A percentile compares a stretch with the other conserved stretches of the same genome.
Conservation (phyloP, 75 land plant species). For the Cunninghamia lanceolata region DNA sequence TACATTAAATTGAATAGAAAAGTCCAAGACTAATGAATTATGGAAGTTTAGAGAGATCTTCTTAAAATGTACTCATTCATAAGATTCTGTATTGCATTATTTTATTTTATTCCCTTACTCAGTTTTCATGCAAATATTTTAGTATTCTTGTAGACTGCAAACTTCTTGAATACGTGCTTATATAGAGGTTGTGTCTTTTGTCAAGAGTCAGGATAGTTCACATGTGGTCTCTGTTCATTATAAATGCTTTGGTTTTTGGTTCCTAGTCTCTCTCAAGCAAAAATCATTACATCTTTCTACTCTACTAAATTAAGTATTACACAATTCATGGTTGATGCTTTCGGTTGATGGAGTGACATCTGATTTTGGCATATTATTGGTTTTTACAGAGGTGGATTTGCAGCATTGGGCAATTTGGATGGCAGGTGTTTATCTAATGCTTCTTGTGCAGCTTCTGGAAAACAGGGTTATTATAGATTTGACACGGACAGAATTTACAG, state of each 20-base stretch:
- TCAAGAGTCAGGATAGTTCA: not conserved
- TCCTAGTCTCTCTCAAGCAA: not conserved
- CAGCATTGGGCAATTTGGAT: conserved; percentile 88
- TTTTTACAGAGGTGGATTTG: conserved; percentile 69
- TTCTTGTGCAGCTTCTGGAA: conserved; percentile 89
- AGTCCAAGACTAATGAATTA: not conserved
- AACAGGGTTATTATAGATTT: conserved; percentile 89
- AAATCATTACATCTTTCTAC: not conserved
- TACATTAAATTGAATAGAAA: not conserved
- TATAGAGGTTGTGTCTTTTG: not conserved
- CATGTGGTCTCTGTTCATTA: not conserved
- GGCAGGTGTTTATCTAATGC: conserved; percentile 86
- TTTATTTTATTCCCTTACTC: not conserved
- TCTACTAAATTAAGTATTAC: not conserved
- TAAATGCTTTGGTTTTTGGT: not conserved
- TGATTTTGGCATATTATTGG: not conserved
- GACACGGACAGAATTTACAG: conserved; percentile 82
- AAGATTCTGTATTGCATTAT: conserved; percentile 5
- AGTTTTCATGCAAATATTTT: not conserved
- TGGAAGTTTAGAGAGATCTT: not conserved
- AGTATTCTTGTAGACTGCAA: not conserved
- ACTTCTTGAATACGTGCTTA: not conserved
- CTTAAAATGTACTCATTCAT: not conserved
- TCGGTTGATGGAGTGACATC: not conserved
- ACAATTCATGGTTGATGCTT: not conserved